Base-by-base conservation (phyloP, 208 protist species). In the Wallacemonas rigidus region DNA sequence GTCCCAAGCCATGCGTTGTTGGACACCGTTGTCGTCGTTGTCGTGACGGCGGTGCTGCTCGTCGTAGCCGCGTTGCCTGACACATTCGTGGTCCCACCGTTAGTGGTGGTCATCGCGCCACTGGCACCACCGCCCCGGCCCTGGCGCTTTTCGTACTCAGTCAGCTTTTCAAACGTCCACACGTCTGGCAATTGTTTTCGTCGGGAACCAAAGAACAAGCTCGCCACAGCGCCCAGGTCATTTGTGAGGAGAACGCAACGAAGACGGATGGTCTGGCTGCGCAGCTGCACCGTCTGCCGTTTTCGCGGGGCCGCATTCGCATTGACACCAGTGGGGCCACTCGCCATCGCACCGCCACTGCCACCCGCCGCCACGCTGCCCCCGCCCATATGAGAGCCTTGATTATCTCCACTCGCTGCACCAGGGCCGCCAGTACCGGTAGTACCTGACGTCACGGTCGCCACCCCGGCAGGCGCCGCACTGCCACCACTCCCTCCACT, bases 1-100 rank as follows among this genome's bases (percentile, higher is more conserved):
- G 83, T 93, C 39, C 91, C 91, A 35, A 96, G 77, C 91, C 91
- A 96, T 69, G 91, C 82, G 50, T 80, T 85, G 51, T 85, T 79
- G 7, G 87, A 96, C 39, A 58, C 67, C 3, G 77, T 60, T 11
- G 56, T 62, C 36, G 56, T 44, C 56, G 56, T 7, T 6, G 56
- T 62, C 9, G 56, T 62, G 17, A 15, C 36, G 56, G 56, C 56
- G 56, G 44, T 35, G 62, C 51, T 67, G 41, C 4, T 50, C 12
- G 6, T 51, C 6, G 14, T 50, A 5, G 41, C 51, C 62, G 35
- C 26, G 14, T 3, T 15, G 56, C 56, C 36, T 5, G 36, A 3
- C 5, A 38, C 36, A 6, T 36, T 62, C 56, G 56, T 43, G 5
- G 17, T 38, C 7, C 38, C 38, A 15, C 51, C n/a, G 51, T n/a